These are phyloP conservation scores for Castanea sativa DNA, from an alignment of 306 rosid species.

Conservation along the genomic window DNA sequence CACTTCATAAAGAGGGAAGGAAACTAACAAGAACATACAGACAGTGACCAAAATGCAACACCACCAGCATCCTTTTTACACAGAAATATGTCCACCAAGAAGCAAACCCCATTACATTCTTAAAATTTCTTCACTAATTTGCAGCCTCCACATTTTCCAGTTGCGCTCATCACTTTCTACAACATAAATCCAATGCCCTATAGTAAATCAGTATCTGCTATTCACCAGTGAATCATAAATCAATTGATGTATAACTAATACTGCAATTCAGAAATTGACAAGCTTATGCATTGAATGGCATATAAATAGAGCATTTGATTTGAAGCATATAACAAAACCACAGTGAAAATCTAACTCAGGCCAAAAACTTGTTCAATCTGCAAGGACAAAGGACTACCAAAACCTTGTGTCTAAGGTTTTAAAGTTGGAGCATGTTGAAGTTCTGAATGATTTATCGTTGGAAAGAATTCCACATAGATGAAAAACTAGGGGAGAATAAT, in stretches of 20 bases:
- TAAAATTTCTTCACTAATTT: not conserved
- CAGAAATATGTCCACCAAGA: not conserved
- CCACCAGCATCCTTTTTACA: slow-evolving; percentile 6
- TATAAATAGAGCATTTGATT: not conserved
- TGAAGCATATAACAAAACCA: not conserved
- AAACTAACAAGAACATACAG: not conserved
- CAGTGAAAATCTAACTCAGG: not conserved
- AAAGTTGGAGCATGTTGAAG: not conserved
- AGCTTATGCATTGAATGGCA: not conserved
- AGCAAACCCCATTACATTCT: slow-evolving; percentile 10
- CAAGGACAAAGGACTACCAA: not conserved
- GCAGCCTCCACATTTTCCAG: not conserved
- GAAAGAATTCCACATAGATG: not conserved
- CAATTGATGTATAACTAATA: not conserved
- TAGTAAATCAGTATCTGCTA: not conserved
- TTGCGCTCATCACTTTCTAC: slow-evolving; percentile 25
- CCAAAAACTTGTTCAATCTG: not conserved
- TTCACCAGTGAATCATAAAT: not conserved
- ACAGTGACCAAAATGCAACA: not conserved
- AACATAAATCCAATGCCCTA: not conserved
- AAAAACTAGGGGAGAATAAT: not conserved
- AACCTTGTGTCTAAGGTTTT: not conserved
- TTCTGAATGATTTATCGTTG: not conserved
- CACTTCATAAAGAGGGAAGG: not conserved
- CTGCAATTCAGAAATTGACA: not conserved